Evolutionary conservation across 768 basidiomycete species (phyloP).

Genomic region (Suillus lakei): DNA sequence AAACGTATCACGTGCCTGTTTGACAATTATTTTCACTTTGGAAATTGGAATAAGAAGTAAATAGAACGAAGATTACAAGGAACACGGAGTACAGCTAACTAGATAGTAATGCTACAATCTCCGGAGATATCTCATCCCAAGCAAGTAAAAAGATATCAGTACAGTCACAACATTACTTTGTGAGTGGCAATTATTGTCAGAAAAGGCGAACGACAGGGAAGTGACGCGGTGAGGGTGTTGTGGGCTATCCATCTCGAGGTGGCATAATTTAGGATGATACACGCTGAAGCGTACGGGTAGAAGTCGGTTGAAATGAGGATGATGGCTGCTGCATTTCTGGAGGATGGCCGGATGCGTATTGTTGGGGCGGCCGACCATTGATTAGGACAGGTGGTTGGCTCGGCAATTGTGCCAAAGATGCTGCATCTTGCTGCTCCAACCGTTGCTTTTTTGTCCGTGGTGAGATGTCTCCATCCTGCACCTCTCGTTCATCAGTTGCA

Average conservation of each 20-base stretch:
- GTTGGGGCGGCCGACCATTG: conserved; percentile 37
- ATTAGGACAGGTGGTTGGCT: conserved; percentile 24
- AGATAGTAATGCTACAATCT: background rate
- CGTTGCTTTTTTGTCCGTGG: conserved; percentile 32
- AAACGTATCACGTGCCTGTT: background rate
- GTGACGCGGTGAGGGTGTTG: background rate
- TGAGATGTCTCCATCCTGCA: conserved; percentile 17
- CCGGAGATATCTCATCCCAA: background rate
- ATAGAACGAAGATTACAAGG: background rate
- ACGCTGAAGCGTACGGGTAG: background rate
- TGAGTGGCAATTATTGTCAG: background rate
- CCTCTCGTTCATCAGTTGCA: conserved; percentile 15
- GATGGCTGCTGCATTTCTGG: background rate
- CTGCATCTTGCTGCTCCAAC: conserved; percentile 14
- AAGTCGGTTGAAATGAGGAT: background rate
- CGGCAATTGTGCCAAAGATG: conserved; percentile 8
- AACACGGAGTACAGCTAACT: background rate
- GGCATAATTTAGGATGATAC: background rate
- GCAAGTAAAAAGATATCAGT: background rate
- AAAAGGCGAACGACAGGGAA: background rate
- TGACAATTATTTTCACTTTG: background rate
- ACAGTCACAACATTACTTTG: conserved; percentile 5
- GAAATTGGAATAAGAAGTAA: background rate
- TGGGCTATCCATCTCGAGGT: background rate
- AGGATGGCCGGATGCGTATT: conserved; percentile 31